These are phyloP conservation scores for Apostasia shenzhenica DNA, from an alignment of 106 monocot genomes.

Conservation along the genomic window DNA sequence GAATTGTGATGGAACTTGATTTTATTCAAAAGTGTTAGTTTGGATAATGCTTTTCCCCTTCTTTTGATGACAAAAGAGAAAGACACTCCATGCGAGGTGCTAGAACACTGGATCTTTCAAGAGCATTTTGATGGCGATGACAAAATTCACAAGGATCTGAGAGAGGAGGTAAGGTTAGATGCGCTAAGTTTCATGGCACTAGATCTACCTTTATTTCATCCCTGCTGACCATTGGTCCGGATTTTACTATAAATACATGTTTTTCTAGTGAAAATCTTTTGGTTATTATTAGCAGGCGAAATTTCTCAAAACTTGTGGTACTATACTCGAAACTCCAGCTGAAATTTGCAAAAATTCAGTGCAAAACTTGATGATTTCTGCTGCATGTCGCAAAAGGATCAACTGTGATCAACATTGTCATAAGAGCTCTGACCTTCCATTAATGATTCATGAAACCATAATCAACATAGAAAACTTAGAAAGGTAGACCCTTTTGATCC, in stretches of 20 bases:
- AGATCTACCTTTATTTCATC: not conserved
- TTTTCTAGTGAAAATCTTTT: not conserved
- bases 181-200: not conserved
- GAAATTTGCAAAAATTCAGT: conserved; percentile 16
- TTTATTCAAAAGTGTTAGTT: not conserved
- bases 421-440: not conserved
- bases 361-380: not conserved
- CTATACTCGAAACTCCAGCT: conserved; percentile 19
- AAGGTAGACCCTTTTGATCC: not conserved
- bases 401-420: conserved; percentile 6
- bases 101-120: not conserved
- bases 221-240: not conserved
- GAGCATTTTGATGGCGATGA: conserved; percentile 4
- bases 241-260: not conserved
- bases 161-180: not conserved
- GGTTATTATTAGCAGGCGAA: conserved; percentile 11
- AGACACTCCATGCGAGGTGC: not conserved
- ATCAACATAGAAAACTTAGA: not conserved
- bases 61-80: conserved; percentile 5
- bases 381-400: not conserved
- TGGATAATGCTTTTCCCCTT: not conserved
- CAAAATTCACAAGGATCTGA: not conserved
- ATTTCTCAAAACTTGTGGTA: conserved; percentile 24
- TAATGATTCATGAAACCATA: conserved; percentile 1
- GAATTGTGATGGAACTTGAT: not conserved